A percentile compares a stretch with the other conserved stretches of the same genome.
Conservation (phyloP, 352 stramenopile genomes). For the Saprolegnia diclina region DNA sequence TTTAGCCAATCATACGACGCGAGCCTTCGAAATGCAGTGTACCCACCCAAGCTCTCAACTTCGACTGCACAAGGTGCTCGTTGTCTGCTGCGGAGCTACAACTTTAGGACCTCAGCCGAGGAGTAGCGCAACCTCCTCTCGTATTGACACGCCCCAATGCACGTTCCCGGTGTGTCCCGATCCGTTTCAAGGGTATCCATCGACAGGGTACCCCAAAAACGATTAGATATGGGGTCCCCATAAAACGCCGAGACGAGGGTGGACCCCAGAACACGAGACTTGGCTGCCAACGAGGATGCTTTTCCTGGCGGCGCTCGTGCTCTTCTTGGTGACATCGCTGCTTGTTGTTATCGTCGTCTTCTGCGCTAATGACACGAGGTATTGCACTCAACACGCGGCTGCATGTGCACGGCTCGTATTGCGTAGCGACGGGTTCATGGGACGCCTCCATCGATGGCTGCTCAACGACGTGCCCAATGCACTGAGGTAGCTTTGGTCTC, state of each 20-base stretch:
- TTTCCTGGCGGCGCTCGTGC: not conserved
- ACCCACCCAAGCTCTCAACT: too few relatives aligned
- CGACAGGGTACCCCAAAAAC: too few relatives aligned
- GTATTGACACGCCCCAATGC: too few relatives aligned
- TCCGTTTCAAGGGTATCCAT: too few relatives aligned
- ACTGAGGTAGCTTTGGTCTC: not conserved
- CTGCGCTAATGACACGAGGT: conserved; percentile 9
- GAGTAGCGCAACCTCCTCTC: too few relatives aligned
- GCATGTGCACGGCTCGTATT: not conserved
- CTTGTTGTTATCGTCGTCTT: conserved; percentile 7
- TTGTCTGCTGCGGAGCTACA: too few relatives aligned
- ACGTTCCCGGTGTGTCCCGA: too few relatives aligned
- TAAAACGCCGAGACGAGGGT: not conserved
- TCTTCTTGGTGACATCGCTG: not conserved
- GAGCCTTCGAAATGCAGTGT: too few relatives aligned
- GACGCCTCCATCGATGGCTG: not conserved
- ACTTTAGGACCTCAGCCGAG: too few relatives aligned
- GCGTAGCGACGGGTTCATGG: conserved; percentile 1
- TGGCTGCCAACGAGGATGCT: not conserved
- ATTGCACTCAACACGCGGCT: not conserved
- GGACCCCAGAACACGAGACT: not conserved
- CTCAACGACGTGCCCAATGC: not conserved
- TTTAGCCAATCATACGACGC: not conserved
- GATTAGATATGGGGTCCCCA: not conserved
- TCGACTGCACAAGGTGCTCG: too few relatives aligned